phyloP scores from a whole-genome alignment of 148 eudicot species.

The Rheum nobile region DNA sequence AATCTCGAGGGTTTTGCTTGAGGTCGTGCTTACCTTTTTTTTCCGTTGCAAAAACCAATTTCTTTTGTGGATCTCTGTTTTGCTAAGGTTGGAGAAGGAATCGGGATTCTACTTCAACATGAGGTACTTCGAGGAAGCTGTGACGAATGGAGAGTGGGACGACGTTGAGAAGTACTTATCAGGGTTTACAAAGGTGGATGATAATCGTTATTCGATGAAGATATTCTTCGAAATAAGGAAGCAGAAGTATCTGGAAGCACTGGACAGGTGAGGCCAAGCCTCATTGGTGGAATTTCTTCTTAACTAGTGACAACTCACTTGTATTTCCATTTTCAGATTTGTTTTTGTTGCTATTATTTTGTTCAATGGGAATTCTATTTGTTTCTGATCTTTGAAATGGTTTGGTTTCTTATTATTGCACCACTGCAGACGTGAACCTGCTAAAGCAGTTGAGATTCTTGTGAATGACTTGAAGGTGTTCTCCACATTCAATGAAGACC shows the following conservation, averaged over 20 bases:
- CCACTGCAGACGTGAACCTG: constrained; percentile 34
- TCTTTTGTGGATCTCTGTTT: background rate
- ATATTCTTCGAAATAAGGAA: constrained; percentile 64
- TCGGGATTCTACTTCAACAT: constrained; percentile 55
- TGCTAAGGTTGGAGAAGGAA: constrained; percentile 50
- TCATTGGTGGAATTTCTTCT: constrained; percentile 11
- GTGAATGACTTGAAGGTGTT: constrained; percentile 50
- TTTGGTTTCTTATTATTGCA: background rate
- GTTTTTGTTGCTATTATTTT: background rate
- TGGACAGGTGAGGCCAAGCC: constrained; percentile 21
- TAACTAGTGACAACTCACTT: background rate
- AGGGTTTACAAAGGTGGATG: constrained; percentile 56
- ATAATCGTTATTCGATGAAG: constrained; percentile 61
- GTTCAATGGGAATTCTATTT: background rate
- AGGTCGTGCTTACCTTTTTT: background rate
- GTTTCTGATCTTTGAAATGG: constrained; percentile 1
- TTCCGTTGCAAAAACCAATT: background rate
- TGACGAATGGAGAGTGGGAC: constrained; percentile 62
- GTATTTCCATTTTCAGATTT: background rate
- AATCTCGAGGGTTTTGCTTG: background rate
- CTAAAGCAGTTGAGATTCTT: constrained; percentile 50
- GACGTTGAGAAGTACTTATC: constrained; percentile 54
- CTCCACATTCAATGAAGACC: constrained; percentile 38
- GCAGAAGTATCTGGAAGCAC: constrained; percentile 59
- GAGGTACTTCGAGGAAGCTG: constrained; percentile 49